A percentile compares a stretch with the other conserved stretches of the same genome.
Evolutionary conservation across 805 yeast species (phyloP).

Genomic region (Saccharomyces jurei): DNA sequence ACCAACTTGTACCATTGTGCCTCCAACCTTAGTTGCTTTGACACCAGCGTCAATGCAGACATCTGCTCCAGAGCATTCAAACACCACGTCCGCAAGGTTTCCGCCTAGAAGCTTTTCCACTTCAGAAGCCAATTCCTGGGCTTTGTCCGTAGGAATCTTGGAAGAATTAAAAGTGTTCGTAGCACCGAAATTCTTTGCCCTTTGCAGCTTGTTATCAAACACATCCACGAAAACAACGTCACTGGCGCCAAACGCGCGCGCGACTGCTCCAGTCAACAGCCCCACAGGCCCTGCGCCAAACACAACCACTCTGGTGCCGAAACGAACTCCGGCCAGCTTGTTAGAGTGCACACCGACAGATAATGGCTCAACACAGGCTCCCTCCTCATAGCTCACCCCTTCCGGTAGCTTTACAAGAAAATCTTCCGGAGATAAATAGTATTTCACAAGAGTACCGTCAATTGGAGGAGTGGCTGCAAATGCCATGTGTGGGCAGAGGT

Average conservation of each 20-base stretch:
- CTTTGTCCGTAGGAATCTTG: slow-evolving; percentile 27
- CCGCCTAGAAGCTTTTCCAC: slow-evolving; percentile 27
- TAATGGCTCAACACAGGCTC: slow-evolving; percentile 82
- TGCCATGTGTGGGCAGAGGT: slow-evolving; percentile 76
- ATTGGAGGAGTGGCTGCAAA: slow-evolving; percentile 89
- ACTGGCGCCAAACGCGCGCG: slow-evolving; percentile 68
- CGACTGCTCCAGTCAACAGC: slow-evolving; percentile 61
- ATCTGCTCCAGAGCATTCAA: slow-evolving; percentile 82
- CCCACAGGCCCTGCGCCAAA: slow-evolving; percentile 90
- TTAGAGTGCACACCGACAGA: slow-evolving; percentile 81
- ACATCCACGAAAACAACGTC: slow-evolving; percentile 41
- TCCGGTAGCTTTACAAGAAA: slow-evolving; percentile 76
- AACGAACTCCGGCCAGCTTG: slow-evolving; percentile 49
- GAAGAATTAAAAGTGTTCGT: slow-evolving; percentile 47
- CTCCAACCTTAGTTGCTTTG: slow-evolving; percentile 53
- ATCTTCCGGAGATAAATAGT: slow-evolving; percentile 71
- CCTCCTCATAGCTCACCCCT: slow-evolving; percentile 70
- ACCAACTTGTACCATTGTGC: slow-evolving; percentile 77
- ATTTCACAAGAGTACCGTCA: slow-evolving; percentile 73
- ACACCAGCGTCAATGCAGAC: slow-evolving; percentile 66
- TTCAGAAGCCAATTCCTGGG: slow-evolving; percentile 9
- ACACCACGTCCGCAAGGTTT: slow-evolving; percentile 45
- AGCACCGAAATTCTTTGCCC: slow-evolving; percentile 62
- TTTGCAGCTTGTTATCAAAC: slow-evolving; percentile 43
- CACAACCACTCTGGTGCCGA: slow-evolving; percentile 64